These are phyloP conservation scores for Pythium coloratum DNA, from an alignment of 352 stramenopile genomes.

Conservation along the genomic window DNA sequence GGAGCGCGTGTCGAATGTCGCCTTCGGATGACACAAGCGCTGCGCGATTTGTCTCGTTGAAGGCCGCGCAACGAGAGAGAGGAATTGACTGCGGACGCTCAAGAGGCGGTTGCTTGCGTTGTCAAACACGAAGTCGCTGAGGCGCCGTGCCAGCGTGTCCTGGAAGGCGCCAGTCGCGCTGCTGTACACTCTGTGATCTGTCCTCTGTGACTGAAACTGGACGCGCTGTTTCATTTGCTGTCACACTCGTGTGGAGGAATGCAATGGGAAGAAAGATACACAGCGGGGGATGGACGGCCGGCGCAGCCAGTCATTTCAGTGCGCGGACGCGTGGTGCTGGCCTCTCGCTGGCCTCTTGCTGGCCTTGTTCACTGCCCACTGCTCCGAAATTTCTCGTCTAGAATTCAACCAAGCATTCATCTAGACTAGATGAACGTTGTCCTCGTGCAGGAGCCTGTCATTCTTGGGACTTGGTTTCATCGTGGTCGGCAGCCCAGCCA, in stretches of 20 bases:
- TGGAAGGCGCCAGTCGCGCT: neutral
- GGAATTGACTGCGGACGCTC: neutral
- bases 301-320: neutral
- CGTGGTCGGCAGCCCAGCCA: slow-evolving; percentile 15
- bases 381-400: too few species aligned
- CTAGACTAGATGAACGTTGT: too few species aligned
- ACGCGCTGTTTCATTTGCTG: neutral
- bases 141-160: neutral
- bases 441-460: too few species aligned
- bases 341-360: neutral
- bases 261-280: neutral
- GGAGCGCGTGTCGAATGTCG: neutral
- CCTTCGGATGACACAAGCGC: slow-evolving; percentile 1
- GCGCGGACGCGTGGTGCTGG: neutral
- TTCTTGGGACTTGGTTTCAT: too few species aligned
- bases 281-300: neutral
- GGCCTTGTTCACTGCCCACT: too few species aligned
- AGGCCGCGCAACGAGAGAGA: too few species aligned
- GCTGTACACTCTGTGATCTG: too few species aligned
- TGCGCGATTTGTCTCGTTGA: neutral
- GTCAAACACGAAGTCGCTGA: neutral
- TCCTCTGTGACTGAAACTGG: neutral
- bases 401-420: too few species aligned
- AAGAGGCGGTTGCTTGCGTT: too few species aligned
- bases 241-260: neutral